Percentiles rank a stretch among this genome's conserved stretches.
phyloP scores from a whole-genome alignment of 225 moss, liverwort and hornwort genomes.

The Asterella californica region DNA sequence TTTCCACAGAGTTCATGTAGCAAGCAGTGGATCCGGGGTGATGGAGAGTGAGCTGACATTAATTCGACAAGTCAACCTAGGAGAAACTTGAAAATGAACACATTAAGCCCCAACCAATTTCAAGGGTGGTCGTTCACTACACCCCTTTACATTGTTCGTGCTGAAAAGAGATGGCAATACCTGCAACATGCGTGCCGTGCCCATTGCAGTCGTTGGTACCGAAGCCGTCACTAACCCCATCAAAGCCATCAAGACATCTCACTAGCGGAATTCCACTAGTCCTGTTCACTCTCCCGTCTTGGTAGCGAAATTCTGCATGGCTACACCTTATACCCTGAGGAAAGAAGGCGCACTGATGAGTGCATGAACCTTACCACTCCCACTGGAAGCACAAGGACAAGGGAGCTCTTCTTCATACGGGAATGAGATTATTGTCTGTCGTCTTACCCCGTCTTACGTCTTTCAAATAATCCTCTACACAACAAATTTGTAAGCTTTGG shows the following conservation, averaged over 20 bases:
- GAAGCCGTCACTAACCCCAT: conserved; percentile 68
- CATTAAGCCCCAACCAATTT: background rate
- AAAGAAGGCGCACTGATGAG: conserved; percentile 13
- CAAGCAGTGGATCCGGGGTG: background rate
- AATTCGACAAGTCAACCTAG: background rate
- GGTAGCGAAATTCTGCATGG: conserved; percentile 69
- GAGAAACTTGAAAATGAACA: background rate
- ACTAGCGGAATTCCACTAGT: conserved; percentile 43
- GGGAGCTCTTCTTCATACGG: background rate
- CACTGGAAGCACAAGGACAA: background rate
- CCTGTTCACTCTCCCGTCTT: conserved; percentile 58
- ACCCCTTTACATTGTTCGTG: background rate
- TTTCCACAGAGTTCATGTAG: background rate
- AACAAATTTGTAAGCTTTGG: background rate
- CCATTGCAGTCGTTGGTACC: conserved; percentile 83
- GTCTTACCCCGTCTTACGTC: background rate
- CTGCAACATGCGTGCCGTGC: conserved; percentile 95
- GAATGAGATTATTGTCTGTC: background rate
- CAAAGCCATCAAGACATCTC: conserved; percentile 60
- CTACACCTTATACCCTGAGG: conserved; percentile 85
- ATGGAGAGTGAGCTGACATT: background rate
- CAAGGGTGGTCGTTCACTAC: background rate
- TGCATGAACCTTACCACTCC: too few species aligned
- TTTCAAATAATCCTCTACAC: background rate
- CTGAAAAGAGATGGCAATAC: conserved; percentile 26